Evolutionary conservation across 495 filamentous ascomycete species (phyloP), one percentile per base, ranked within the genome.

Genomic region (Hypoxylon perforatum): DNA sequence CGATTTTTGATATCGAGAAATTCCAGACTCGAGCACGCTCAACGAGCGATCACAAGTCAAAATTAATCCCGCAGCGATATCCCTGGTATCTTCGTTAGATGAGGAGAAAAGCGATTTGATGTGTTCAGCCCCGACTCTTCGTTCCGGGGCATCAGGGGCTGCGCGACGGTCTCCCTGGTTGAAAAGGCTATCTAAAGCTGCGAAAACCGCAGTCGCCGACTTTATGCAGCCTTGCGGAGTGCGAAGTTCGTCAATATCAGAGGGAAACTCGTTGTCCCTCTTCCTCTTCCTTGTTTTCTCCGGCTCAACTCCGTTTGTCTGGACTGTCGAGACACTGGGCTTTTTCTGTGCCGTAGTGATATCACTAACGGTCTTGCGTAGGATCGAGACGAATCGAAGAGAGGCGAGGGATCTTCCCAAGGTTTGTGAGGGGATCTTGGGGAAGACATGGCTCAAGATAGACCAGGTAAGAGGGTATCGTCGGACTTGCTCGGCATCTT

Each of bases 31-130:
- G 12, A 74, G 36, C 21, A 74, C 68, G 22, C 58, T 65, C 7
- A 75, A 50, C 3, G 69, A 65, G n/a, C 77, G 39, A 39, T 73
- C 57, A 57, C 80, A 83, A 14, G 80, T 63, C 23, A 70, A 56
- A 3, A 84, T 67, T 36, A 81, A 57, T 4, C 73, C 76, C 0
- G 73, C 74, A 9, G 77, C 67, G 6, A 80, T 68, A 36, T 72
- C 73, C 58, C 75, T 75, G 9, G 71, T 70, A 22, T 83, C 81
- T 50, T 72, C 50, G 3, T 76, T 75, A 15, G 80, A 76, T 0
- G 73, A 72, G 17, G 69, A 80, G 69, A 84, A 82, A 35, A 84
- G 63, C 21, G 81, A 80, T 51, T 81, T 82, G 71, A 84, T 67
- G 52, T 81, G 79, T 45, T 83, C 79, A 14, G 75, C 75, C 6